A percentile compares a stretch with the other conserved stretches of the same genome.
These are phyloP conservation scores for Phlyctochytrium planicorne DNA, from an alignment of 192 early-diverging fungal species.

Conservation along the genomic window DNA sequence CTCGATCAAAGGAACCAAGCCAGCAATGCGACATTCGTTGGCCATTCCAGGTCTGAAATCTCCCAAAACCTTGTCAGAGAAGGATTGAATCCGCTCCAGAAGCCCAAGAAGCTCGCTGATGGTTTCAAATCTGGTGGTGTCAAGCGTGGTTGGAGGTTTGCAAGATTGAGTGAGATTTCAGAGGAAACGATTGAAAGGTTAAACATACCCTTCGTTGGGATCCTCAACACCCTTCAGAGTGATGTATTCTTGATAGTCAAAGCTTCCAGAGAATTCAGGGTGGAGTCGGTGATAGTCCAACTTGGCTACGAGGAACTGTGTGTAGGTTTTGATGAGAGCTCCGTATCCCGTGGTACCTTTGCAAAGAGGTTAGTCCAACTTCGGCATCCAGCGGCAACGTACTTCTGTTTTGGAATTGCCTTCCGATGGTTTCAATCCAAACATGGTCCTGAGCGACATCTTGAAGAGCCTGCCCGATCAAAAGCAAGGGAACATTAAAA, in stretches of 20 bases:
- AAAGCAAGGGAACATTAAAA: too few species aligned
- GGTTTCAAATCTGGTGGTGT: slow-evolving; percentile 95
- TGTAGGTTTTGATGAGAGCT: slow-evolving; percentile 83
- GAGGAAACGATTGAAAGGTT: too few species aligned
- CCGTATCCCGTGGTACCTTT: slow-evolving; percentile 56
- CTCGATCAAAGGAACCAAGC: slow-evolving; percentile 95
- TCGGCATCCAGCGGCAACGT: slow-evolving; percentile 5
- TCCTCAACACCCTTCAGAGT: slow-evolving; percentile 91
- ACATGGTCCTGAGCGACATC: slow-evolving; percentile 75
- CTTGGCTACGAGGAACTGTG: slow-evolving; percentile 85
- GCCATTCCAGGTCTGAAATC: slow-evolving; percentile 78
- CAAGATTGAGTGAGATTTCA: too few species aligned
- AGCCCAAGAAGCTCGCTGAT: slow-evolving; percentile 91
- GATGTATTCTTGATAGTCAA: slow-evolving; percentile 98
- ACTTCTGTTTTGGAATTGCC: slow-evolving; percentile 18
- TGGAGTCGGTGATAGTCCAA: slow-evolving; percentile 89
- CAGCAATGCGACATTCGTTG: slow-evolving; percentile 94
- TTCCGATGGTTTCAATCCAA: slow-evolving; percentile 78
- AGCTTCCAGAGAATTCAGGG: slow-evolving; percentile 90
- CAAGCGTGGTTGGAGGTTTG: too few species aligned
- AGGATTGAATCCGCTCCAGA: slow-evolving; percentile 87
- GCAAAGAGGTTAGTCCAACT: background rate
- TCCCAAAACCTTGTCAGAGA: slow-evolving; percentile 86
- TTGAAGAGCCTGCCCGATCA: slow-evolving; percentile 65
- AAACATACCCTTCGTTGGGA: slow-evolving; percentile 89